A percentile compares a stretch with the other conserved stretches of the same genome.
These are phyloP conservation scores for Arxiozyma heterogenica DNA, from an alignment of 1,139 yeast species.

Conservation along the genomic window DNA sequence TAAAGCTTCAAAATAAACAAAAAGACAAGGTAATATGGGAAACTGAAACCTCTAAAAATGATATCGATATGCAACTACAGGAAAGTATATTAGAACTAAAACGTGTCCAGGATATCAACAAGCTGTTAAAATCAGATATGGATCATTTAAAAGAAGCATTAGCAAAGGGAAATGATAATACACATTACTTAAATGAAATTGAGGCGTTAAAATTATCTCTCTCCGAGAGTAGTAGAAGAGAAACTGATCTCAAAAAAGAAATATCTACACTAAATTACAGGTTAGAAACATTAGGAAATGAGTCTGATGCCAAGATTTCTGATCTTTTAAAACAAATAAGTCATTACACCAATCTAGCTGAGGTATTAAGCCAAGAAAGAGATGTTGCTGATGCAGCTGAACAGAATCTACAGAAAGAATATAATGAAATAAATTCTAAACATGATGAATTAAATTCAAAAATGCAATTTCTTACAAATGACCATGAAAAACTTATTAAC, in stretches of 20 bases:
- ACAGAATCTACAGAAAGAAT: slow-evolving; percentile 31
- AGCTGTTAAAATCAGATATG: slow-evolving; percentile 42
- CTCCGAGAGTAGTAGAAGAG: slow-evolving; percentile 47
- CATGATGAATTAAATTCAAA: slow-evolving; percentile 39
- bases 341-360: slow-evolving; percentile 38
- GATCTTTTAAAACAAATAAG: slow-evolving; percentile 45
- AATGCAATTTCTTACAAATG: slow-evolving; percentile 30
- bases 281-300: slow-evolving; percentile 46
- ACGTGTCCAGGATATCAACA: slow-evolving; percentile 40
- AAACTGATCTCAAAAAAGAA: slow-evolving; percentile 57
- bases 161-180: slow-evolving; percentile 34
- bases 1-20: slow-evolving; percentile 46
- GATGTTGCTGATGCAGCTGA: slow-evolving; percentile 39
- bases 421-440: slow-evolving; percentile 36
- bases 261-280: slow-evolving; percentile 55
- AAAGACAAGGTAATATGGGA: slow-evolving; percentile 55
- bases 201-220: slow-evolving; percentile 50
- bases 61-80: slow-evolving; percentile 49
- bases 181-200: slow-evolving; percentile 49
- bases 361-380: slow-evolving; percentile 40
- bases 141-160: slow-evolving; percentile 44
- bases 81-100: slow-evolving; percentile 50
- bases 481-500: slow-evolving; percentile 40
- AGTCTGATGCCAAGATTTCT: slow-evolving; percentile 45
- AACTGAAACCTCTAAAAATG: slow-evolving; percentile 44